These are phyloP conservation scores for Colletotrichum brevisporum DNA, from an alignment of 2,329 filamentous ascomycete species.

Conservation along the genomic window DNA sequence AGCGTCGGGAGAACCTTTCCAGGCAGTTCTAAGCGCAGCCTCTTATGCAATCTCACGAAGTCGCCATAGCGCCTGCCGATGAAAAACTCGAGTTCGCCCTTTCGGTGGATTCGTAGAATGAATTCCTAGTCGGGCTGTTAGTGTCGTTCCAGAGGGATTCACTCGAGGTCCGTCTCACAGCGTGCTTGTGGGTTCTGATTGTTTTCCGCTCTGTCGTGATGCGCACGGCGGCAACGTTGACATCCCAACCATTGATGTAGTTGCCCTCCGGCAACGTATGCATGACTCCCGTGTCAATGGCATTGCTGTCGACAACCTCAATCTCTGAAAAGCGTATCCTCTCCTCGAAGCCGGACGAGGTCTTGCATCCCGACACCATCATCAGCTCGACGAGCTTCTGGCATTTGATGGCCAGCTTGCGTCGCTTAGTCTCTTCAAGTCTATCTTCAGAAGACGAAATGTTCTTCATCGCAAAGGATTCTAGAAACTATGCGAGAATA, in stretches of 20 bases:
- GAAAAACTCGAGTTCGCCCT: conserved; percentile 81
- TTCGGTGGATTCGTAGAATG: conserved; percentile 85
- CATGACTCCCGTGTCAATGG: conserved; percentile 90
- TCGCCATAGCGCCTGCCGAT: conserved; percentile 91
- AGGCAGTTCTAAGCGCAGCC: conserved; percentile 85
- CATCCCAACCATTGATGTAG: conserved; percentile 95
- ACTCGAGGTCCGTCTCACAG: conserved; percentile 69
- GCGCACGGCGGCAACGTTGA: conserved; percentile 93
- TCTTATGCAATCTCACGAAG: conserved; percentile 84
- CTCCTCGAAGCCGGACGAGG: conserved; percentile 97
- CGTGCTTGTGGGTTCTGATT: conserved; percentile 91
- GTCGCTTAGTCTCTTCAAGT: conserved; percentile 94
- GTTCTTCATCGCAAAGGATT: conserved; percentile 96
- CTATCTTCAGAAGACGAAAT: conserved; percentile 98
- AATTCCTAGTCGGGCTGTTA: conserved; percentile 78
- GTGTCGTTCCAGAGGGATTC: neutral
- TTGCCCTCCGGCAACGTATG: conserved; percentile 92
- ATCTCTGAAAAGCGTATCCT: conserved; percentile 96
- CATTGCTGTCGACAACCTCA: conserved; percentile 93
- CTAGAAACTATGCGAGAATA: conserved; percentile 79
- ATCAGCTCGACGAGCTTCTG: conserved; percentile 98
- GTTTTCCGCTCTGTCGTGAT: conserved; percentile 86
- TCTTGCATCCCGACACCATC: conserved; percentile 98
- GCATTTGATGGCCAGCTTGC: conserved; percentile 92
- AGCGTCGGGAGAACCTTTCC: conserved; percentile 90